phyloP scores from a whole-genome alignment of 2,329 filamentous ascomycete species.

The Aureobasidium sp. region DNA sequence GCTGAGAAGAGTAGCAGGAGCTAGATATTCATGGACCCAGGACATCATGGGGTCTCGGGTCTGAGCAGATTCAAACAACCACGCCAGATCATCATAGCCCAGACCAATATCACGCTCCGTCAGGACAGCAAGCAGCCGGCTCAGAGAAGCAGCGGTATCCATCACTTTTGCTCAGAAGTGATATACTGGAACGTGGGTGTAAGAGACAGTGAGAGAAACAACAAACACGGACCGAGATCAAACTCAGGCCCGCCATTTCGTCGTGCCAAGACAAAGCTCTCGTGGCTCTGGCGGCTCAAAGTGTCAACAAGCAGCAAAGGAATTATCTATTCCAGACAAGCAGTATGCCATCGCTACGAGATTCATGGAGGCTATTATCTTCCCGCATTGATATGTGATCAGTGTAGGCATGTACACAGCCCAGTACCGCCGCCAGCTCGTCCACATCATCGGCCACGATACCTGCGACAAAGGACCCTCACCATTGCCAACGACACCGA shows the following conservation, averaged over 20 bases:
- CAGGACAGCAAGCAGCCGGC: conserved; percentile 48
- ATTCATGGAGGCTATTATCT: neutral
- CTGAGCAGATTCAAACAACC: conserved; percentile 49
- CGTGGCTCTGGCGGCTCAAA: neutral
- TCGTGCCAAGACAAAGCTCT: conserved; percentile 13
- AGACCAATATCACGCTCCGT: conserved; percentile 50
- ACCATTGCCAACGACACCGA: conserved; percentile 92
- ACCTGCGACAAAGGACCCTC: conserved; percentile 69
- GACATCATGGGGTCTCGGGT: conserved; percentile 44
- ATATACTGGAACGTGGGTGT: neutral
- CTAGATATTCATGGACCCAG: conserved; percentile 55
- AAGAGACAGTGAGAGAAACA: conserved; percentile 13
- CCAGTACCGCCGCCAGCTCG: conserved; percentile 27
- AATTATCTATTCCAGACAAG: neutral
- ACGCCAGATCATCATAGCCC: conserved; percentile 51
- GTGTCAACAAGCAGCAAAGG: neutral
- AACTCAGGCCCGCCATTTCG: conserved; percentile 6
- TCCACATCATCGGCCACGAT: conserved; percentile 42
- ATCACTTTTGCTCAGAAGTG: neutral
- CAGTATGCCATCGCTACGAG: conserved; percentile 13
- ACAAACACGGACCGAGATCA: conserved; percentile 13
- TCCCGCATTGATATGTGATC: conserved; percentile 6
- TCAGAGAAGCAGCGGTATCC: conserved; percentile 27
- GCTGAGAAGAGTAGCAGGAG: conserved; percentile 50
- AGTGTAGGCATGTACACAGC: conserved; percentile 5